Evolutionary conservation across 2,329 filamentous ascomycete genomes (phyloP).

Genomic region (Fusarium napiforme): DNA sequence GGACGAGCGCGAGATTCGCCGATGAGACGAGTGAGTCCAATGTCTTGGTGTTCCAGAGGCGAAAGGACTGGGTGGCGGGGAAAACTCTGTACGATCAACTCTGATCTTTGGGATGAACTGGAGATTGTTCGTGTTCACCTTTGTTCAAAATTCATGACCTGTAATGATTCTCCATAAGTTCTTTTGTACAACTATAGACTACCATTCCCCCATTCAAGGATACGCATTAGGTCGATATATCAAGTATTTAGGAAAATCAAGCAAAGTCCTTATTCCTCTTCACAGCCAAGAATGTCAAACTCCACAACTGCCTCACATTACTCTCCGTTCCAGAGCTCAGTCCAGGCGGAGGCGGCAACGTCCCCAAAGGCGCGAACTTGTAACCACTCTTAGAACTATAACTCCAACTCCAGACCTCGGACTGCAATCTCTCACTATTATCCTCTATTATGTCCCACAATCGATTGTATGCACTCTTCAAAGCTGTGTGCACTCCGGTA

Average conservation of each 20-base stretch:
- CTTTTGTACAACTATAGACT: fast-evolving
- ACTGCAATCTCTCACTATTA: slow-evolving; percentile 61
- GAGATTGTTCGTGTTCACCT: too few species aligned
- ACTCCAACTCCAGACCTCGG: slow-evolving; percentile 72
- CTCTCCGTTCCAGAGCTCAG: slow-evolving; percentile 29
- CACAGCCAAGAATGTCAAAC: slow-evolving; percentile 32
- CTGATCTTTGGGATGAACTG: background rate
- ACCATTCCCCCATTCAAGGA: fast-evolving
- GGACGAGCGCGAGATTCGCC: background rate
- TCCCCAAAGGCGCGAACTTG: slow-evolving; percentile 39
- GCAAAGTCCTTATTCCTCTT: slow-evolving; percentile 9
- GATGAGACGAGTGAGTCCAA: slow-evolving; percentile 6
- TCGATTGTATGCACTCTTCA: slow-evolving; percentile 65
- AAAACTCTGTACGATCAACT: background rate
- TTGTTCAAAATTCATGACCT: too few species aligned
- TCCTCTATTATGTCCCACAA: slow-evolving; percentile 71
- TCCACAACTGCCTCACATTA: slow-evolving; percentile 37
- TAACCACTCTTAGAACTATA: slow-evolving; percentile 49
- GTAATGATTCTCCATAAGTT: too few species aligned
- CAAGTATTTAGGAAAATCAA: background rate
- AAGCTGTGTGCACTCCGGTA: slow-evolving; percentile 54
- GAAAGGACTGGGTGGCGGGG: background rate
- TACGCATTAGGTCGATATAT: fast-evolving
- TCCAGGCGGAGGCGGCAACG: slow-evolving; percentile 25
- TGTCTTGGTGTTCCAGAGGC: slow-evolving; percentile 21